Conservation (phyloP, 1,284 basidiomycete species). For the Schizophyllum commune region DNA sequence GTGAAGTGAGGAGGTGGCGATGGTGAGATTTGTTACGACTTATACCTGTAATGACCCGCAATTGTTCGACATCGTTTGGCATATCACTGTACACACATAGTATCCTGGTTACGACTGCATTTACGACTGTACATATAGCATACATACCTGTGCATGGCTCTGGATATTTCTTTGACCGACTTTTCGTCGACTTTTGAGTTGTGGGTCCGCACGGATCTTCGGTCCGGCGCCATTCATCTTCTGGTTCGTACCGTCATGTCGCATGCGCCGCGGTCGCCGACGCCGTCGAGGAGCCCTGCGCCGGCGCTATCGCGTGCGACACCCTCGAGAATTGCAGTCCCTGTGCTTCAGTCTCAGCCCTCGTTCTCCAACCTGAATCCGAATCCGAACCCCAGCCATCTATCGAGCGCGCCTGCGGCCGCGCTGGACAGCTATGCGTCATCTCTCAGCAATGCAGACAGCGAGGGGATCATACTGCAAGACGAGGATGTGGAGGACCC, state of each 20-base stretch:
- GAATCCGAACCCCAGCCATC: slow-evolving; percentile 17
- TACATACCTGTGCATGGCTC: no score
- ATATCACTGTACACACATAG: neutral
- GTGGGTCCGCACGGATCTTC: no score
- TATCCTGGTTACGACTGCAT: neutral
- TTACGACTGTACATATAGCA: neutral
- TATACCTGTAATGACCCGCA: neutral
- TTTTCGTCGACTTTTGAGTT: no score
- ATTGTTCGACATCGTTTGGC: neutral
- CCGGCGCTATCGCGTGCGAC: slow-evolving; percentile 24
- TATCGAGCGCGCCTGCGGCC: slow-evolving; percentile 20
- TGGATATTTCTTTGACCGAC: no score
- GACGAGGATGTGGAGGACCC: slow-evolving; percentile 55
- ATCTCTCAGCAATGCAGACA: slow-evolving; percentile 55
- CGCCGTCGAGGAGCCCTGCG: slow-evolving; percentile 28
- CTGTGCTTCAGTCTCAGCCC: neutral
- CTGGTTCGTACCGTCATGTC: neutral
- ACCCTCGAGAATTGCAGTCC: slow-evolving; percentile 35
- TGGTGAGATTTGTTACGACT: neutral
- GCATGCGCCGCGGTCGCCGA: slow-evolving; percentile 21
- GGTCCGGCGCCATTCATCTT: no score
- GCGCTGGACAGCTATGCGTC: slow-evolving; percentile 56
- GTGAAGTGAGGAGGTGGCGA: neutral
- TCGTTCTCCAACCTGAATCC: slow-evolving; percentile 8
- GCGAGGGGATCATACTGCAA: slow-evolving; percentile 60